These are phyloP conservation scores for Erysimum pusillum DNA, from an alignment of 441 rosid genomes.

Conservation along the genomic window DNA sequence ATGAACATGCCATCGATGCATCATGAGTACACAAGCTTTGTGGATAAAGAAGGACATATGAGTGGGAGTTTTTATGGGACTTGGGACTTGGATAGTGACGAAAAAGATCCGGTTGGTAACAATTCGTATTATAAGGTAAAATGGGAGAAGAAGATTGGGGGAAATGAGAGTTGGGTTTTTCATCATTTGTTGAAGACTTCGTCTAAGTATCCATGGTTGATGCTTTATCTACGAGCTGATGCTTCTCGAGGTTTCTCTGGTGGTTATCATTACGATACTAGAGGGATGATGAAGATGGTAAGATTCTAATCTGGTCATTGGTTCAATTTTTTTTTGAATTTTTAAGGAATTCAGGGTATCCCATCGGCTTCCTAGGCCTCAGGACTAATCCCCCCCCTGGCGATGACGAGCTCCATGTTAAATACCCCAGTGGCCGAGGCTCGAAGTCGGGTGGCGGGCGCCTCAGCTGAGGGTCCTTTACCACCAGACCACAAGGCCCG, in stretches of 20 bases:
- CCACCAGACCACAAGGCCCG: too few relatives aligned
- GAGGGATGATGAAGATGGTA: constrained; percentile 89
- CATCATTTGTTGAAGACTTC: constrained; percentile 82
- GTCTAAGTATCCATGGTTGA: constrained; percentile 86
- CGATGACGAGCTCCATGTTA: too few relatives aligned
- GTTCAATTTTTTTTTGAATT: too few relatives aligned
- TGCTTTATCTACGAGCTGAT: constrained; percentile 91
- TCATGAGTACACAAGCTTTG: constrained; percentile 68
- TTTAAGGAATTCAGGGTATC: too few relatives aligned
- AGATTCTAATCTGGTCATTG: constrained; percentile 29
- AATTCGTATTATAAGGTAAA: constrained; percentile 67
- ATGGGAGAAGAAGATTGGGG: constrained; percentile 76
- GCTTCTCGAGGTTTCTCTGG: constrained; percentile 80
- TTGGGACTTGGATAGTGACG: constrained; percentile 71
- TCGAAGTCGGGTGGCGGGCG: too few relatives aligned
- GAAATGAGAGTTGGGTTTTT: constrained; percentile 74
- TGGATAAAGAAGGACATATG: constrained; percentile 50
- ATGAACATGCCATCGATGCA: constrained; percentile 80
- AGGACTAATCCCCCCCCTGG: too few relatives aligned
- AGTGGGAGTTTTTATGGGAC: constrained; percentile 78
- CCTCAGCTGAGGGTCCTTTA: too few relatives aligned
- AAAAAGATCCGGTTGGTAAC: constrained; percentile 45
- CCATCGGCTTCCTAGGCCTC: too few relatives aligned
- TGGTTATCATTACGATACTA: constrained; percentile 85
- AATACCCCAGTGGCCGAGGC: too few relatives aligned